These are phyloP conservation scores for Fraxinus latifolia DNA, from an alignment of 305 asterid species.

Conservation along the genomic window DNA sequence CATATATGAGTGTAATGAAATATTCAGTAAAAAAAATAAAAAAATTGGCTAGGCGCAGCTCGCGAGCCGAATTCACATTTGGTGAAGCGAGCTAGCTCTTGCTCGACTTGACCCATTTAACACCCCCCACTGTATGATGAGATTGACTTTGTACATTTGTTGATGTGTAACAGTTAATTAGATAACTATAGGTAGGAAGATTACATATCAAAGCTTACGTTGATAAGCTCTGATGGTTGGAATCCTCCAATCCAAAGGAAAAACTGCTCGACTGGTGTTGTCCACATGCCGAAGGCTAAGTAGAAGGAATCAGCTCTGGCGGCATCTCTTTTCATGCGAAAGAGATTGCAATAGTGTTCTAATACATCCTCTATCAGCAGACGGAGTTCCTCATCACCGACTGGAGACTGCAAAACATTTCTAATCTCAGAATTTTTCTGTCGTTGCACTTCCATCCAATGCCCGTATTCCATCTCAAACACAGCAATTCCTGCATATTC, in stretches of 20 bases:
- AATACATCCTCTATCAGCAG: constrained; percentile 51
- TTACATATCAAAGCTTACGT: constrained; percentile 33
- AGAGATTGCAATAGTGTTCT: constrained; percentile 64
- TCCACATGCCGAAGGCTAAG: constrained; percentile 78
- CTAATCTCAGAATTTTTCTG: constrained; percentile 56
- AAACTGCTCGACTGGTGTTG: constrained; percentile 74
- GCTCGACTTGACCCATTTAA: background rate
- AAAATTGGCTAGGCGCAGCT: background rate
- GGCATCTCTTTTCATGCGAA: constrained; percentile 69
- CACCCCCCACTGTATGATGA: background rate
- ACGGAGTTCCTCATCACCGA: constrained; percentile 53
- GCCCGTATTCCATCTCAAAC: constrained; percentile 74
- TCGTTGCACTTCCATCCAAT: constrained; percentile 75
- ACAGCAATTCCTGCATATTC: constrained; percentile 51
- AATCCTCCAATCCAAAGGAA: constrained; percentile 95
- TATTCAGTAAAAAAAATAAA: background rate
- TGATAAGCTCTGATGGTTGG: constrained; percentile 83
- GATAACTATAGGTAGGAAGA: background rate
- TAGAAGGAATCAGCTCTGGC: constrained; percentile 81
- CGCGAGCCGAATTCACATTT: background rate
- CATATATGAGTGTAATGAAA: background rate
- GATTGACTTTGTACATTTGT: background rate
- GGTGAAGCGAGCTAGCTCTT: background rate
- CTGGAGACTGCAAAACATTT: constrained; percentile 52
- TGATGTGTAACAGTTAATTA: background rate